Evolutionary conservation across 2,329 filamentous ascomycete genomes (phyloP).

Genomic region (Fusarium dimerum): DNA sequence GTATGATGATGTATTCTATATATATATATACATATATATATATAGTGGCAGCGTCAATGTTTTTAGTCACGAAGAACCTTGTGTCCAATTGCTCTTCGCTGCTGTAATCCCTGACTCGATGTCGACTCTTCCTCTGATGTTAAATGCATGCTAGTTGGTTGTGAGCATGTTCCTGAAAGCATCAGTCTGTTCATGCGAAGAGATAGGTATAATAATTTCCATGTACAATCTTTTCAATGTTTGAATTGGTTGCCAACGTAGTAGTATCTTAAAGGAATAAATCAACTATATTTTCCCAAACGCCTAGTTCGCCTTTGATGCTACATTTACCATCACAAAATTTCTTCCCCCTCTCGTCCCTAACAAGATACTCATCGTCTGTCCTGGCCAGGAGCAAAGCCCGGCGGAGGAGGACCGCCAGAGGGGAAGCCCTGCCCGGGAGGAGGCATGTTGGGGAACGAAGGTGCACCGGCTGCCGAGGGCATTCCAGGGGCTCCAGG

Average conservation of each 20-base stretch:
- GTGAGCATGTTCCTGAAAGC: too few relatives aligned
- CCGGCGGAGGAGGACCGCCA: slow-evolving; percentile 33
- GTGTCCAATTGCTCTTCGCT: too few relatives aligned
- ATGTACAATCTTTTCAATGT: background rate
- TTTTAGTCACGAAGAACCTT: background rate
- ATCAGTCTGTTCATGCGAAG: too few relatives aligned
- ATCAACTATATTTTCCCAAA: slow-evolving; percentile 24
- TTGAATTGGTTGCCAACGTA: slow-evolving; percentile 3
- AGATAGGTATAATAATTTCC: too few relatives aligned
- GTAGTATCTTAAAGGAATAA: slow-evolving; percentile 3
- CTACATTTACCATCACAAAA: slow-evolving; percentile 21
- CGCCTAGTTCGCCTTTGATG: slow-evolving; percentile 36
- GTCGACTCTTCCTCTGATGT: too few relatives aligned
- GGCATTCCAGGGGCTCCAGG: slow-evolving; percentile 25
- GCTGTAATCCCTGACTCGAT: too few relatives aligned
- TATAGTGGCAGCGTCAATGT: slow-evolving; percentile 5
- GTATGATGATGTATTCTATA: slow-evolving; percentile 21
- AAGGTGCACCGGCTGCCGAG: slow-evolving; percentile 21
- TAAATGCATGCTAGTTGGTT: slow-evolving; percentile 3
- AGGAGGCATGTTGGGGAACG: slow-evolving; percentile 39
- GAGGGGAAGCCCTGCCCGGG: slow-evolving; percentile 47
- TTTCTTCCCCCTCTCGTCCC: slow-evolving; percentile 7
- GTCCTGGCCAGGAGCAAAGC: slow-evolving; percentile 42
- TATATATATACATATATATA: slow-evolving; percentile 10
- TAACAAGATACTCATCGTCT: slow-evolving; percentile 34